Evolutionary conservation across 2,329 filamentous ascomycete species (phyloP), one percentile per base, ranked within the genome.

Genomic region (Colletotrichum eremochloae): DNA sequence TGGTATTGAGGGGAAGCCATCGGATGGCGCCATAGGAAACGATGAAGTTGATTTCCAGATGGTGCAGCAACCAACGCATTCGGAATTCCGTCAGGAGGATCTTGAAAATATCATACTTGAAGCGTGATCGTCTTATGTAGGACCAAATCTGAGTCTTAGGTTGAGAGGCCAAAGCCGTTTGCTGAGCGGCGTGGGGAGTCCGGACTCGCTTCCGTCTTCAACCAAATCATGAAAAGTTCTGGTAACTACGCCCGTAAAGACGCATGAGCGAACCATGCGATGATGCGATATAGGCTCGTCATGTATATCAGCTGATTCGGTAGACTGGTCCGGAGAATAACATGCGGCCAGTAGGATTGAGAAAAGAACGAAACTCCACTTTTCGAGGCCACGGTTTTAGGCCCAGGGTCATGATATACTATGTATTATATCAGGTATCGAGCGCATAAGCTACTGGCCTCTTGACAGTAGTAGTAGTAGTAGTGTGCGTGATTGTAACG

Each of bases 21-120:
- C 40, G 24, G 46, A 20, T 36, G 56, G 48, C 48, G 68, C 68
- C 68, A 70, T 70, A 36, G 61, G 46, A 44, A 55, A 48, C 38
- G 55, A 40, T 20, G 40, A 29, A 29, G 24, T 29, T 31, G 46
- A 20, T 31, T 20, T 31, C 62, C 24, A 66, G 58, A 24, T 18
- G 63, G 63, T 12, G 9, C 53, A 11, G 24, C 18, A 20, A 40
- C 18, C 18, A 20, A 42, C 53, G 12, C 33, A 63, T 38, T 29
- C 14, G n/a, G 29, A 33, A 15, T 20, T 40, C 20, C 36, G 20
- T 48, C n/a, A 4, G 20, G 33, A 42, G 7, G 29, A 18, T 20
- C 33, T 6, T 24, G 15, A 46, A 38, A 14, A 38, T n/a, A 2
- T 20, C 60, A 40, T 40, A 33, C 15, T 38, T 29, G 44, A 52